Conservation (phyloP, 148 eudicot genomes). For the Arctostaphylos glauca region DNA sequence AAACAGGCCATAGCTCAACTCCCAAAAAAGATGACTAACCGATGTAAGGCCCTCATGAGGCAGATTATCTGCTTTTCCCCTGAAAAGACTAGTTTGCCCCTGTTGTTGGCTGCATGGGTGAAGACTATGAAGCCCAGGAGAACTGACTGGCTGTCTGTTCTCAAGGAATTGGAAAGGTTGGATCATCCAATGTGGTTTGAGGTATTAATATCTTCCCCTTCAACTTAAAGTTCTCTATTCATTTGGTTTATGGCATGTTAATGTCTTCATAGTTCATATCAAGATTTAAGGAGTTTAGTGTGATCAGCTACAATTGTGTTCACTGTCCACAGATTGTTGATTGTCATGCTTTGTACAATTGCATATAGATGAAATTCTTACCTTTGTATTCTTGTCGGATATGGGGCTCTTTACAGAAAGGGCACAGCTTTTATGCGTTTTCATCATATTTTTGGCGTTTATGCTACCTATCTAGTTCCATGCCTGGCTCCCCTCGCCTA, state of each 20-base stretch:
- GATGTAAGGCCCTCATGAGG: slow-evolving; percentile 71
- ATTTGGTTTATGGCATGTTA: not conserved
- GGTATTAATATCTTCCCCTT: slow-evolving; percentile 34
- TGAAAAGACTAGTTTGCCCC: slow-evolving; percentile 43
- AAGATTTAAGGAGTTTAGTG: slow-evolving; percentile 2
- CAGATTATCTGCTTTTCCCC: slow-evolving; percentile 69
- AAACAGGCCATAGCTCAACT: slow-evolving; percentile 45
- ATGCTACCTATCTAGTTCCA: not conserved
- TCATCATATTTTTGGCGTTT: not conserved
- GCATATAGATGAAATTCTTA: not conserved
- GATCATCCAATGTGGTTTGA: slow-evolving; percentile 62
- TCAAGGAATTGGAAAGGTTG: slow-evolving; percentile 65
- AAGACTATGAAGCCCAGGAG: slow-evolving; percentile 69
- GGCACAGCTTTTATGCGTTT: not conserved
- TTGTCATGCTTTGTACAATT: not conserved
- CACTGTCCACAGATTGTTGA: not conserved
- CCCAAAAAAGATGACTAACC: slow-evolving; percentile 65
- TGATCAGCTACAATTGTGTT: not conserved
- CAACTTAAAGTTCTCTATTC: not conserved
- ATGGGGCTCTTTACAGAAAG: no score
- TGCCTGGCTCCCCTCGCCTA: not conserved
- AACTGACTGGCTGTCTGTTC: slow-evolving; percentile 86
- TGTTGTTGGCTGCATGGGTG: slow-evolving; percentile 66
- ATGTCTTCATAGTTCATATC: not conserved
- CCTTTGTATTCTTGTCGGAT: not conserved